Evolutionary conservation across 2,329 filamentous ascomycete genomes (phyloP).

Genomic region (Coniella lustricola): DNA sequence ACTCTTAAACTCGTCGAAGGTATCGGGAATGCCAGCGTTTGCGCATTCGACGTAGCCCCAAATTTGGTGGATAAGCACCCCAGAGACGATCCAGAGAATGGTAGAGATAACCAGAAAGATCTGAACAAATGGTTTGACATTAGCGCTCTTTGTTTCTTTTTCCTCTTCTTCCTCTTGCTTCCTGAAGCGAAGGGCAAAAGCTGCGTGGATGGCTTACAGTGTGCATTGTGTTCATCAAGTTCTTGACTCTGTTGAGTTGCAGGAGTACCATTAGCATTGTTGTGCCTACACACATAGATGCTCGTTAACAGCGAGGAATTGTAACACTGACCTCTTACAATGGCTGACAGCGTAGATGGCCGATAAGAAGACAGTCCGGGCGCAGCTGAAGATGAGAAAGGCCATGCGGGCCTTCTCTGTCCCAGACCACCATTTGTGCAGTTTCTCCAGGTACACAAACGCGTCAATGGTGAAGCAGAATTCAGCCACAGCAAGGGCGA

Average conservation of each 20-base stretch:
- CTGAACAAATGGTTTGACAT: background rate
- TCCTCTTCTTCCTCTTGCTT: no score
- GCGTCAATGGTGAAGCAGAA: conserved; percentile 8
- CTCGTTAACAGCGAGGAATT: background rate
- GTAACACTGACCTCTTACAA: background rate
- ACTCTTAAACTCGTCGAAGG: conserved; percentile 8
- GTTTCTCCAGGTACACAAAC: conserved; percentile 8
- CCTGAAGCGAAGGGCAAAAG: no score
- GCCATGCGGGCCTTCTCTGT: conserved; percentile 11
- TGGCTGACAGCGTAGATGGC: conserved; percentile 1
- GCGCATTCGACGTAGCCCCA: conserved; percentile 12
- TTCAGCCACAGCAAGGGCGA: conserved; percentile 10
- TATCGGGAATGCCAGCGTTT: conserved; percentile 4
- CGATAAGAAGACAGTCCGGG: conserved; percentile 6
- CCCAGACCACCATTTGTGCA: conserved; percentile 8
- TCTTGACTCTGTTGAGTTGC: background rate
- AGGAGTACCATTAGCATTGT: background rate
- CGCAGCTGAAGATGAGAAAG: conserved; percentile 12
- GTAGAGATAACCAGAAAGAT: conserved; percentile 10
- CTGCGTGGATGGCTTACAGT: background rate
- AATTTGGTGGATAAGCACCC: conserved; percentile 10
- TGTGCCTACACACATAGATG: no score
- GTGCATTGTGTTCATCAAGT: conserved; percentile 9
- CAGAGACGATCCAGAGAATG: conserved; percentile 10
- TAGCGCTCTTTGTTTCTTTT: background rate